Conservation (phyloP, 192 early-diverging fungal genomes). For the Coemansia sp. region DNA sequence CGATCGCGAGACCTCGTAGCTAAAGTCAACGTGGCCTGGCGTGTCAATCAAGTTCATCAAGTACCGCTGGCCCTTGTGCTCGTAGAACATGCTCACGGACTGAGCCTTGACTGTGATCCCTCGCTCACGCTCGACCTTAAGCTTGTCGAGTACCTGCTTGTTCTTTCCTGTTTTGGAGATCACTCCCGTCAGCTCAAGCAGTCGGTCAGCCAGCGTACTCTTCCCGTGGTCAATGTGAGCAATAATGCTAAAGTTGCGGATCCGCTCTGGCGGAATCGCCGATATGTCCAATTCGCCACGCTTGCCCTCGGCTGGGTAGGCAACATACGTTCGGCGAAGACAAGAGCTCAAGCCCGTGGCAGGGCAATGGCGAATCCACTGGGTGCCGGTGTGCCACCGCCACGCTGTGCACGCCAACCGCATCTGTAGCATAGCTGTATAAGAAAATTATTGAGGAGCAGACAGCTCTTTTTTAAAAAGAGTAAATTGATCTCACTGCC, state of each 20-base stretch:
- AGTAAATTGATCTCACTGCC: too few relatives aligned
- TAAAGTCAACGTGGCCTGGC: slow-evolving; percentile 92
- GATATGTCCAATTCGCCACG: slow-evolving; percentile 58
- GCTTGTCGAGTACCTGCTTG: slow-evolving; percentile 93
- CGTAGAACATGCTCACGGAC: slow-evolving; percentile 88
- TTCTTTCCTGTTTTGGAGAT: slow-evolving; percentile 69
- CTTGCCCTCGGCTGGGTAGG: slow-evolving; percentile 7
- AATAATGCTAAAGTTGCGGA: slow-evolving; percentile 92
- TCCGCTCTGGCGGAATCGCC: slow-evolving; percentile 70
- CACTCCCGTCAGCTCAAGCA: slow-evolving; percentile 88
- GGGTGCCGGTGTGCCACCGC: not conserved
- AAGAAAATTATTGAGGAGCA: too few relatives aligned
- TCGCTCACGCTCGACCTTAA: slow-evolving; percentile 92
- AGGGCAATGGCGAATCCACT: not conserved
- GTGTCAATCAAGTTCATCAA: slow-evolving; percentile 95
- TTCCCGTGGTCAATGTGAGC: slow-evolving; percentile 89
- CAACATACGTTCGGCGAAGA: not conserved
- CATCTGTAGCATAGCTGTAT: slow-evolving; percentile 6
- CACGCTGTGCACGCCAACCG: not conserved
- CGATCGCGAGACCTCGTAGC: slow-evolving; percentile 93
- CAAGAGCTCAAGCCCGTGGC: not conserved
- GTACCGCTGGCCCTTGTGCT: slow-evolving; percentile 75
- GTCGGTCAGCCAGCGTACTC: slow-evolving; percentile 87
- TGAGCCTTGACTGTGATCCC: slow-evolving; percentile 99
- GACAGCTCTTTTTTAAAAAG: too few relatives aligned